Percentiles rank a stretch among this genome's conserved stretches.
These are phyloP conservation scores for Coelastrella sp. DNA, from an alignment of 139 green algal species.

Conservation along the genomic window DNA sequence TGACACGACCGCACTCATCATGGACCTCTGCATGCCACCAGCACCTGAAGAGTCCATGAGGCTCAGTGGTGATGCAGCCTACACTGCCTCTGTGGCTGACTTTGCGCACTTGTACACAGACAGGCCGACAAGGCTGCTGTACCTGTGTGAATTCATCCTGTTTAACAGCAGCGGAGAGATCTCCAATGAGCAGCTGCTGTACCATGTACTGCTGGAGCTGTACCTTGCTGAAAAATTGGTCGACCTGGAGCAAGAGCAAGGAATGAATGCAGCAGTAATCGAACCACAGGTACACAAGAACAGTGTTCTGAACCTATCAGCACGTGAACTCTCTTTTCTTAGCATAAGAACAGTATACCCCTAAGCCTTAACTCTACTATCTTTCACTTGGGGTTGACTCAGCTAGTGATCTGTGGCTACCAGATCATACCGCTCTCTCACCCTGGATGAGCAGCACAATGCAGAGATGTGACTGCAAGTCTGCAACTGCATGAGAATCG, in stretches of 20 bases:
- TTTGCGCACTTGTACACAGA: conserved; percentile 90
- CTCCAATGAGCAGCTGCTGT: conserved; percentile 73
- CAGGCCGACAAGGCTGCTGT: conserved; percentile 78
- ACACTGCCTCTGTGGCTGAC: conserved; percentile 76
- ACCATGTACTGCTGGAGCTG: conserved; percentile 90
- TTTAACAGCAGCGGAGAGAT: conserved; percentile 60
- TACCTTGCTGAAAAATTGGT: conserved; percentile 75
- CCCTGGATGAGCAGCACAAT: no score
- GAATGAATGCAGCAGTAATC: conserved; percentile 22
- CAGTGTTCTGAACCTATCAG: not conserved
- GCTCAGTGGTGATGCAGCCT: conserved; percentile 39
- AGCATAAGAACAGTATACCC: no score
- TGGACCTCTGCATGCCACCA: conserved; percentile 85
- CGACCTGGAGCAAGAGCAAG: conserved; percentile 25
- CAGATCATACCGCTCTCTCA: no score
- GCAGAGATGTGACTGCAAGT: no score
- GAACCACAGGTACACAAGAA: not conserved
- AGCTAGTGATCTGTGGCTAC: no score
- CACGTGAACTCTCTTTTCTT: no score
- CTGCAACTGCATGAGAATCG: no score
- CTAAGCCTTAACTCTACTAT: no score
- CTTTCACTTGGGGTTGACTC: no score
- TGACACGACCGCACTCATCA: conserved; percentile 85
- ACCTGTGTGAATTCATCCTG: conserved; percentile 88
- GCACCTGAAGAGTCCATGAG: not conserved